Evolutionary conservation across 805 yeast species (phyloP).

Genomic region (Cephaloascus fragrans): DNA sequence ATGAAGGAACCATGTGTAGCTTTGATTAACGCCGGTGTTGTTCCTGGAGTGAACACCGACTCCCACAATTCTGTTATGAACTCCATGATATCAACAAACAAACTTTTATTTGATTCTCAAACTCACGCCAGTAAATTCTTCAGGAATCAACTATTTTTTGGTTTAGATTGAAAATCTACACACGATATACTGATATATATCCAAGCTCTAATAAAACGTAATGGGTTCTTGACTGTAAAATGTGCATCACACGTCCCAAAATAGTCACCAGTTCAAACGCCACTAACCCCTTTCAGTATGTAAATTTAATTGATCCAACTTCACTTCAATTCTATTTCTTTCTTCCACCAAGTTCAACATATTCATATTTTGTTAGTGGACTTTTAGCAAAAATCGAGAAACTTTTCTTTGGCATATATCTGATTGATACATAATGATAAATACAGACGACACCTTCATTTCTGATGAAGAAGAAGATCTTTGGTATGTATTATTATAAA

Average conservation of each 20-base stretch:
- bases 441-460: conserved; percentile 43
- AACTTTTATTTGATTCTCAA: neutral
- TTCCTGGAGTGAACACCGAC: conserved; percentile 86
- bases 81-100: conserved; percentile 13
- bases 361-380: no score
- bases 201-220: no score
- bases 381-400: no score
- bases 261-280: no score
- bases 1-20: conserved; percentile 85
- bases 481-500: conserved; percentile 32
- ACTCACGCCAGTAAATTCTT: no score
- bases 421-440: conserved; percentile 17
- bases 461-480: conserved; percentile 77
- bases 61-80: conserved; percentile 74
- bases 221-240: no score
- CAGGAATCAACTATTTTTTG: no score
- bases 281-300: neutral
- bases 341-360: no score
- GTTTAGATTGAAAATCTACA: no score
- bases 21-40: conserved; percentile 76
- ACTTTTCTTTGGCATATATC: no score
- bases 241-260: no score
- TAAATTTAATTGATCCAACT: neutral
- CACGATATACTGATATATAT: no score
- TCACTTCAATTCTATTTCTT: neutral